Evolutionary conservation across 164 flowering plant species (phyloP).

Genomic region (Magnolia sinica): DNA sequence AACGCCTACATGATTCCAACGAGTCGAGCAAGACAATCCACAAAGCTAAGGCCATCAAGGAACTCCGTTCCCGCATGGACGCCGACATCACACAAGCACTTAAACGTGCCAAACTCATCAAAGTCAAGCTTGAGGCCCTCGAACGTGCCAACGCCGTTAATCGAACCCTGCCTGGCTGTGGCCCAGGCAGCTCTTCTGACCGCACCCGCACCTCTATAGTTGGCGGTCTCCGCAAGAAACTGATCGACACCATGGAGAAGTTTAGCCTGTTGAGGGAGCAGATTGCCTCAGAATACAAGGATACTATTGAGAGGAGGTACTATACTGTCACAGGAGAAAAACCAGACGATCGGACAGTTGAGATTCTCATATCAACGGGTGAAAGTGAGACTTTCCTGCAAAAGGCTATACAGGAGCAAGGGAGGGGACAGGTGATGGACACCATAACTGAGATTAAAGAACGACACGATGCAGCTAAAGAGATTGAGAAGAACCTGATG

Average conservation of each 20-base stretch:
- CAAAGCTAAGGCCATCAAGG: slow-evolving; percentile 29
- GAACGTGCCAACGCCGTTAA: slow-evolving; percentile 32
- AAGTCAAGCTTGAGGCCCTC: slow-evolving; percentile 27
- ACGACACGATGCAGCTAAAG: slow-evolving; percentile 33
- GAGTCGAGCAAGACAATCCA: slow-evolving; percentile 37
- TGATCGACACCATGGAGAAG: slow-evolving; percentile 26
- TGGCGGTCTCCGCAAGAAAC: slow-evolving; percentile 26
- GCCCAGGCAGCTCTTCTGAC: slow-evolving; percentile 36
- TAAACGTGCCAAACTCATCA: slow-evolving; percentile 28
- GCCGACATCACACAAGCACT: slow-evolving; percentile 22
- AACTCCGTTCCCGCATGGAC: slow-evolving; percentile 32
- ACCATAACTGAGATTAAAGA: slow-evolving; percentile 33
- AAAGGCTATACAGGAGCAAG: slow-evolving; percentile 29
- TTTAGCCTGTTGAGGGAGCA: slow-evolving; percentile 17
- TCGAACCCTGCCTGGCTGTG: slow-evolving; percentile 32
- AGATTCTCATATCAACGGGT: slow-evolving; percentile 25
- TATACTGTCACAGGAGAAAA: slow-evolving; percentile 33
- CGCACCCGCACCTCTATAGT: slow-evolving; percentile 33
- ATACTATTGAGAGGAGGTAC: slow-evolving; percentile 29
- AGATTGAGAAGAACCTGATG: slow-evolving; percentile 27
- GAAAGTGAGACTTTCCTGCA: slow-evolving; percentile 30
- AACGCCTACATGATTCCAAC: slow-evolving; percentile 21
- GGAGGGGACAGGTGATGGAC: slow-evolving; percentile 29
- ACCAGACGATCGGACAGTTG: slow-evolving; percentile 25
- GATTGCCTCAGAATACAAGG: slow-evolving; percentile 27